Base-by-base conservation (phyloP, 2,329 filamentous ascomycete species). In the Aspergillus pseudoglaucus region DNA sequence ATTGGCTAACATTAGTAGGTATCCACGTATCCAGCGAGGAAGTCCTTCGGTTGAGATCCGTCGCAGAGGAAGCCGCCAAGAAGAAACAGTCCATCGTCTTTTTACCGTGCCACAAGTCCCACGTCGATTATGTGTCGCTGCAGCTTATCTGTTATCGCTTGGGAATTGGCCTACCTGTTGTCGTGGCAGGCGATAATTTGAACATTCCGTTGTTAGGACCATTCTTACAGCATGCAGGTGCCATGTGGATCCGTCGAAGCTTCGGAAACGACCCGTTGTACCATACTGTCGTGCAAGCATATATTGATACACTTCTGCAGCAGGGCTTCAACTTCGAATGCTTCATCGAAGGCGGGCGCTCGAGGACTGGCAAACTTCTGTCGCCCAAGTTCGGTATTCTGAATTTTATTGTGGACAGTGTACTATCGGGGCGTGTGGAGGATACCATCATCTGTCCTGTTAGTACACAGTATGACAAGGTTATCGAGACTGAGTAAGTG, bases 381-480 rank as follows among this genome's bases (percentile, higher is more conserved):
- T 85, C 90, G 2, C 93, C 93, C 0, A 97, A 97, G 63, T 97
- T 97, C 56, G 93, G 93, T 8, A 96, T 98, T 50, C 73, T 98
- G 23, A 88, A 83, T 60, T 98, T 96, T 59, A 80, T 97, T 35
- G 73, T 98, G 15, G 93, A 98, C 58, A 94, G 89, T 57, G 77
- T 98, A 12, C 73, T 96, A 5, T 94, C 88, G 0, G 90, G 90
- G 0, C 80, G 90, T 6, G 90, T 95, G 0, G 77, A 94, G 42
- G 93, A 98, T 67, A 85, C 89, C 27, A 87, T 96, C 38, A 89
- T 98, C 45, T 95, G 91, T 58, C 93, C 93, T 0, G 93, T 98
- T 41, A 94, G 88, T 66, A 96, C 90, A 0, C 93, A 98, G 65
- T 98, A 98, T 64, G 93, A 98, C 75, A 98, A 97, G 64, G 93